A percentile compares a stretch with the other conserved stretches of the same genome.
Conservation (phyloP, 2,329 filamentous ascomycete species). For the Monosporascus ibericus region DNA sequence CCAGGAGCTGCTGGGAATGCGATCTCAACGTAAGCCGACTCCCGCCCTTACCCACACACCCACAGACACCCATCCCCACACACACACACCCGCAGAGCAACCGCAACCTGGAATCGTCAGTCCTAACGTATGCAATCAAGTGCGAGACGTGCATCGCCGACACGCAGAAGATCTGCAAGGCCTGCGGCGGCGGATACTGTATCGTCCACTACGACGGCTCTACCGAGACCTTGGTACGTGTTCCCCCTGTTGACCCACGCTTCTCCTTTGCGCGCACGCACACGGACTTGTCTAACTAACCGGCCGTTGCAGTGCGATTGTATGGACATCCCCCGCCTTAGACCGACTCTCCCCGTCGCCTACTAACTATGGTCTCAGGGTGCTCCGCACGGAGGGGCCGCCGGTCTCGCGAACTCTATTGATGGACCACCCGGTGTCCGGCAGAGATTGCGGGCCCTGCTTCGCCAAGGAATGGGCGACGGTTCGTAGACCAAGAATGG, state of each 20-base stretch:
- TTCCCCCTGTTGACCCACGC: not conserved
- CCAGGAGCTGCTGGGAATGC: slow-evolving; percentile 75
- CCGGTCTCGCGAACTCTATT: slow-evolving; percentile 19
- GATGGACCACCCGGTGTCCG: not conserved
- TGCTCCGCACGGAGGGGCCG: slow-evolving; percentile 31
- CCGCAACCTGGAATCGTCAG: too few species aligned
- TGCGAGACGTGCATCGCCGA: slow-evolving; percentile 69
- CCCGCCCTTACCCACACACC: slow-evolving; percentile 21
- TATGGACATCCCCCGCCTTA: slow-evolving; percentile 23
- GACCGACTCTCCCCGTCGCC: not conserved
- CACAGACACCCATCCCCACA: too few species aligned
- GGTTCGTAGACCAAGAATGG: too few species aligned
- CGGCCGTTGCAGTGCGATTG: slow-evolving; percentile 37
- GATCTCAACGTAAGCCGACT: slow-evolving; percentile 59
- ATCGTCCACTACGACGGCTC: slow-evolving; percentile 78
- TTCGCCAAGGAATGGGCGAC: too few species aligned
- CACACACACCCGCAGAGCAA: too few species aligned
- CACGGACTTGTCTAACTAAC: slow-evolving; percentile 19
- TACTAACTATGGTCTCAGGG: slow-evolving; percentile 21
- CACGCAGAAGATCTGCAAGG: slow-evolving; percentile 65
- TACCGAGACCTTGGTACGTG: slow-evolving; percentile 51
- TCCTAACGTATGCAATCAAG: slow-evolving; percentile 30
- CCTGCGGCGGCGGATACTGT: slow-evolving; percentile 77
- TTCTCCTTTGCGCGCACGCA: not conserved
- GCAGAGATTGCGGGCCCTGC: too few species aligned